A percentile compares a stretch with the other conserved stretches of the same genome.
phyloP scores from a whole-genome alignment of 352 stramenopile species.

The Pythium utonaiense region DNA sequence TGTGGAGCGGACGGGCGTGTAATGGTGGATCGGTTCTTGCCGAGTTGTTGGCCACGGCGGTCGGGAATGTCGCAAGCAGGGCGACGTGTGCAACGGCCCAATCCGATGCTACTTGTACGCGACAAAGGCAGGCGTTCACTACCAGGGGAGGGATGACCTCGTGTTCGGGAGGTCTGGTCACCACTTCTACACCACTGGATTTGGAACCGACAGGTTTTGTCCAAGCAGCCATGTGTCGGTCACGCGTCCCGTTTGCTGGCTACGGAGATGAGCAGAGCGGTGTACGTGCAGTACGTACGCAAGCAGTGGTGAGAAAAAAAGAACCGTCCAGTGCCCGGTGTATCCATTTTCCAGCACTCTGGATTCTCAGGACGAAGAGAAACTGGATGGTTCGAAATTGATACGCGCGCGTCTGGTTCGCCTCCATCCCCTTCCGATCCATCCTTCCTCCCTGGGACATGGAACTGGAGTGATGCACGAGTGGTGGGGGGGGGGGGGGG shows the following conservation, averaged over 20 bases:
- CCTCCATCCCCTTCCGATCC: neutral
- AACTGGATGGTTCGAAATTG: conserved; percentile 18
- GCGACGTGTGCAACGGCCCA: conserved; percentile 6
- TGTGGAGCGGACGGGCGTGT: neutral
- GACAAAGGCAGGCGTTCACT: neutral
- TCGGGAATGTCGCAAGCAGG: neutral
- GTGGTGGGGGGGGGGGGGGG: neutral
- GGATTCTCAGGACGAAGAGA: neutral
- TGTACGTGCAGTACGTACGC: conserved; percentile 1
- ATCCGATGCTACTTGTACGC: neutral
- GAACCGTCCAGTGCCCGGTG: neutral
- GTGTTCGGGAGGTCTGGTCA: neutral
- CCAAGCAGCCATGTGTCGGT: conserved; percentile 16
- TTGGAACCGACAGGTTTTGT: neutral
- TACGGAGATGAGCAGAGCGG: conserved; percentile 16
- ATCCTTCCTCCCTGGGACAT: conserved; percentile 2
- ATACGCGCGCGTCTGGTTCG: neutral
- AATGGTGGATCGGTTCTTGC: neutral
- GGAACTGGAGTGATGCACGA: neutral
- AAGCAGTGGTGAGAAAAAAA: conserved; percentile 6
- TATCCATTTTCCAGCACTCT: neutral
- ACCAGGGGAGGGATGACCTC: neutral
- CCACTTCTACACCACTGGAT: neutral
- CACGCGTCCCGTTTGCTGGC: conserved; percentile 12
- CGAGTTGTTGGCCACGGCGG: neutral